Conservation (phyloP, 2,329 filamentous ascomycete genomes). For the Aspergillus intermedius region DNA sequence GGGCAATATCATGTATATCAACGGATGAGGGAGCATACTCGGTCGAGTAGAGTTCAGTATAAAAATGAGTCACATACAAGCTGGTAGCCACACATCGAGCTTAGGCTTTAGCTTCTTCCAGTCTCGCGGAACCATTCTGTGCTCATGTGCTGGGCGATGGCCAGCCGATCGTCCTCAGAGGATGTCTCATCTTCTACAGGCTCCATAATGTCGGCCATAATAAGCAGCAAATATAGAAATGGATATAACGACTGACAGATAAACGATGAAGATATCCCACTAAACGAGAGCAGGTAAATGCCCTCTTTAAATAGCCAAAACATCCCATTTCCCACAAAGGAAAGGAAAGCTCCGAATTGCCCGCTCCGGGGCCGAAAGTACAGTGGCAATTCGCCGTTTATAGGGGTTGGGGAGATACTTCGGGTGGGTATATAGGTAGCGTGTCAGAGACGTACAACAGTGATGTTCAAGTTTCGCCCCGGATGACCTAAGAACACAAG, state of each 20-base stretch:
- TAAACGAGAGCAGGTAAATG: too few species aligned
- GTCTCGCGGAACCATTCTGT: background rate
- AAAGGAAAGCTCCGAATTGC: too few species aligned
- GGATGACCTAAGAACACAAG: slow-evolving; percentile 38
- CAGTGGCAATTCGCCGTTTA: too few species aligned
- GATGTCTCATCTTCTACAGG: background rate
- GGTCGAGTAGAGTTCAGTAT: background rate
- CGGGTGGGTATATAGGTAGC: too few species aligned
- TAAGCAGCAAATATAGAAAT: background rate
- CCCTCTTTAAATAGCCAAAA: too few species aligned
- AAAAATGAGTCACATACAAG: background rate
- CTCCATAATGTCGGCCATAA: background rate
- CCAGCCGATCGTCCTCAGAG: background rate
- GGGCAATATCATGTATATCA: too few species aligned
- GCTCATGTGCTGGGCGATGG: background rate
- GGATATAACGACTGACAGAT: background rate
- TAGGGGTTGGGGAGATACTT: too few species aligned
- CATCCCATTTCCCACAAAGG: too few species aligned
- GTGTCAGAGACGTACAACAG: slow-evolving; percentile 19
- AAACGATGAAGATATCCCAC: background rate
- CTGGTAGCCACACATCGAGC: background rate
- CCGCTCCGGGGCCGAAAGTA: too few species aligned
- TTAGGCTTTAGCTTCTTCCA: background rate
- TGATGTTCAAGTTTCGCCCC: slow-evolving; percentile 46
- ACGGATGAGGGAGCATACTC: background rate